Conservation (phyloP, 2,329 filamentous ascomycete species). For the Xylariaceae sp. region DNA sequence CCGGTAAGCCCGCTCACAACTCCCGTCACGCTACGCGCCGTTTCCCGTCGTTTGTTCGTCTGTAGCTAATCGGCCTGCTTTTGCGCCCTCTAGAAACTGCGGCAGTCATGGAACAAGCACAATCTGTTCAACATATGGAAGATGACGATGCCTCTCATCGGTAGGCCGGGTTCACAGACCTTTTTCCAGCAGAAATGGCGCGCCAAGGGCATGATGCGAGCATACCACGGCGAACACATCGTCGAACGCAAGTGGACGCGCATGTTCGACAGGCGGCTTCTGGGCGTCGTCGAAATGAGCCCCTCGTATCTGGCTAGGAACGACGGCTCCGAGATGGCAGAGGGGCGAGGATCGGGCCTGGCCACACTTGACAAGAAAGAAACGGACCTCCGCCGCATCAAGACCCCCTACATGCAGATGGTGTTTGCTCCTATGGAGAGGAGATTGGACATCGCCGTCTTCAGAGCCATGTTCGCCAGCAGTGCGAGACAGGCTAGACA, state of each 20-base stretch:
- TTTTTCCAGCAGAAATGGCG: constrained; percentile 99
- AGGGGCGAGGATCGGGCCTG: constrained; percentile 74
- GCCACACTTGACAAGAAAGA: constrained; percentile 25
- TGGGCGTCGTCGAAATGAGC: constrained; percentile 81
- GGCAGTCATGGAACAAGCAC: constrained; percentile 96
- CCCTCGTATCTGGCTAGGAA: constrained; percentile 69
- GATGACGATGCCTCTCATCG: constrained; percentile 40
- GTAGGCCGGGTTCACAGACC: constrained; percentile 45
- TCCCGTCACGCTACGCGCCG: background rate
- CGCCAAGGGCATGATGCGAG: constrained; percentile 76
- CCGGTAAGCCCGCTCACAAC: constrained; percentile 44
- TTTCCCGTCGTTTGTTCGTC: background rate
- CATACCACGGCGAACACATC: constrained; percentile 93
- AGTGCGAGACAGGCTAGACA: constrained; percentile 89
- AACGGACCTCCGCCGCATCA: too few species aligned
- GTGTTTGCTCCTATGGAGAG: constrained; percentile 86
- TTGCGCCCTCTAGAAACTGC: constrained; percentile 64
- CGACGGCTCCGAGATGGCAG: constrained; percentile 78
- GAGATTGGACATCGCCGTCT: constrained; percentile 89
- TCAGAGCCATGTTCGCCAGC: constrained; percentile 88
- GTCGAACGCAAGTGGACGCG: constrained; percentile 89
- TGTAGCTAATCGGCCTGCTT: constrained; percentile 6
- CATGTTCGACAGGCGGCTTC: constrained; percentile 79
- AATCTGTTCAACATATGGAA: constrained; percentile 84
- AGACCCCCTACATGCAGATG: constrained; percentile 94